Evolutionary conservation across 805 yeast species (phyloP), one percentile per base, ranked within the genome.

Genomic region (Lachancea lanzarotensis): DNA sequence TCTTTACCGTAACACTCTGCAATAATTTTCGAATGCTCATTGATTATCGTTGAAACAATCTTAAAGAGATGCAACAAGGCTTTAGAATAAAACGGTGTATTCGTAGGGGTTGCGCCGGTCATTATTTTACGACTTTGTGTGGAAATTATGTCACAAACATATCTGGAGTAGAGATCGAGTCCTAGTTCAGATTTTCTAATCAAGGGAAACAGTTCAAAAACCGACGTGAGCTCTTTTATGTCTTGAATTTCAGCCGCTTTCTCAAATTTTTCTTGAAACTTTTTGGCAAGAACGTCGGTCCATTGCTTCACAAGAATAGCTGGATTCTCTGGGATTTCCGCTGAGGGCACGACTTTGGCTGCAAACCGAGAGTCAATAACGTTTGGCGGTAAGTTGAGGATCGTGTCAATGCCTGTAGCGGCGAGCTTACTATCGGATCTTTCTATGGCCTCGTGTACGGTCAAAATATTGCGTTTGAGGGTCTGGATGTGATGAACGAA

Each of bases 131-230:
- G 76, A 47, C 88, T 79, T 49, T 90, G 88, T 25, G 82, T 81
- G 16, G 89, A 82, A 29, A 93, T 82, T 44, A 90, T 84, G 47
- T 81, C 78, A 61, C 96, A 85, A 37, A 93, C 84, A 62, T 91
- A 93, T 56, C 75, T 78, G 15, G 96, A 84, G 63, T 93, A 93
- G 51, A 87, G 79, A 34, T 76, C 78, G 35, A 93, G 66, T 0
- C 98, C 98, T 15, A 74, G 63, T 18, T 74, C 74, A 45, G 78
- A 77, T 57, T 82, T 77, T 7, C 86, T 86, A 34, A 93, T 81
- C 43, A 90, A 69, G 10, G 98, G 98, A 60, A 93, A 91, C 53
- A 89, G 68, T 55, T 84, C 84, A 68, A 91, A 93, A 60, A 81
- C 86, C 45, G 80, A 71, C 0, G 96, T 86, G 43, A 93, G 68